Evolutionary conservation across 176 grass and related monocot species (phyloP).

Genomic region (Aegilops bicornis): DNA sequence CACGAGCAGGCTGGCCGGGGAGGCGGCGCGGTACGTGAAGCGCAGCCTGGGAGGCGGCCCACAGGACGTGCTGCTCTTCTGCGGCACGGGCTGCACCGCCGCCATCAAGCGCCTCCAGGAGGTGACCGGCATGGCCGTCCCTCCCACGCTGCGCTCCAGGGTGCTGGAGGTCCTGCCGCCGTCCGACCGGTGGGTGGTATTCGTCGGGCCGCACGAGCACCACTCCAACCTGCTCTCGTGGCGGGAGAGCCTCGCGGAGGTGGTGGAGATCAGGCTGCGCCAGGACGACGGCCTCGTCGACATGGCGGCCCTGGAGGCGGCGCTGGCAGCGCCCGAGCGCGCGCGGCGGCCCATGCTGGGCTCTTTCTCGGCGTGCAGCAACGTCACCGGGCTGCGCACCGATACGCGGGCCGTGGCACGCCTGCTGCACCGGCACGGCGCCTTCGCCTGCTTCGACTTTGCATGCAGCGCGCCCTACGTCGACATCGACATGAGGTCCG

Average conservation of each 20-base stretch:
- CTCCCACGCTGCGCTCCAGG: conserved; percentile 25
- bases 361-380: conserved; percentile 74
- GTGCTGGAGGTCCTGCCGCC: conserved; percentile 38
- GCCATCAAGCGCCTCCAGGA: conserved; percentile 79
- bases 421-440: conserved; percentile 63
- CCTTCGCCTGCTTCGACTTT: conserved; percentile 86
- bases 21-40: conserved; percentile 61
- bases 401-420: conserved; percentile 56
- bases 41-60: conserved; percentile 50
- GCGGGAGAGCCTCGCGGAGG: conserved; percentile 65
- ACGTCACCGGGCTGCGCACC: conserved; percentile 61
- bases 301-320: conserved; percentile 32
- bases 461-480: conserved; percentile 56
- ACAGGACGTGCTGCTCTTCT: conserved; percentile 60
- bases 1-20: conserved; percentile 49
- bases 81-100: conserved; percentile 58
- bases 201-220: conserved; percentile 77
- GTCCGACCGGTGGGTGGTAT: conserved; percentile 64
- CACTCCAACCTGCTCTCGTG: conserved; percentile 92
- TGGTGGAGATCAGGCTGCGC: conserved; percentile 57
- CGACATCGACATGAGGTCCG: conserved; percentile 55
- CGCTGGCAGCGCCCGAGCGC: conserved; percentile 14
- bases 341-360: conserved; percentile 63
- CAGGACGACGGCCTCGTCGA: conserved; percentile 43
- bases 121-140: conserved; percentile 53